phyloP scores from a whole-genome alignment of 2,329 filamentous ascomycete genomes.

The Fusarium guadeloupense region DNA sequence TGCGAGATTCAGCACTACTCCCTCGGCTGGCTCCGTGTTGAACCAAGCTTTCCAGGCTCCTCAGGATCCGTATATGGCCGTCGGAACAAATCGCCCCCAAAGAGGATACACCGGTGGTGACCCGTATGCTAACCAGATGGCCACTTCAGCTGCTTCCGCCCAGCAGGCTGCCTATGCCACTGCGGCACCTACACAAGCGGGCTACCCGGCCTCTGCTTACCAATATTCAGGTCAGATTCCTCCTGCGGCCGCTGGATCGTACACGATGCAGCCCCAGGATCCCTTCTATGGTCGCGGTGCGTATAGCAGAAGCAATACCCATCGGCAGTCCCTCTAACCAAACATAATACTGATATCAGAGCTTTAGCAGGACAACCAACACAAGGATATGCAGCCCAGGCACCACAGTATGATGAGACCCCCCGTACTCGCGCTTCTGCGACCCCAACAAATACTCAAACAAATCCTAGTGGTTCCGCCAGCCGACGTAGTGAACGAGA shows the following conservation, averaged over 20 bases:
- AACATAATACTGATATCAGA: constrained; percentile 57
- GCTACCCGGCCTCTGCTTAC: constrained; percentile 48
- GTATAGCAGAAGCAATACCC: constrained; percentile 53
- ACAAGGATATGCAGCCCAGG: constrained; percentile 55
- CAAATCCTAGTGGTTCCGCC: constrained; percentile 49
- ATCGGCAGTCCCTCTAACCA: constrained; percentile 13
- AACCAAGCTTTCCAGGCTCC: constrained; percentile 45
- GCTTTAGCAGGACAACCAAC: constrained; percentile 58
- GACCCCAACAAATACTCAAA: constrained; percentile 52
- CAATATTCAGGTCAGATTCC: constrained; percentile 51
- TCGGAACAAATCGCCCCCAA: constrained; percentile 49
- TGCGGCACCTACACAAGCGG: constrained; percentile 44
- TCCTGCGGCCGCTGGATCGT: constrained; percentile 45
- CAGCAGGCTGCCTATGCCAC: constrained; percentile 49
- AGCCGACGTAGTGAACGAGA: constrained; percentile 56
- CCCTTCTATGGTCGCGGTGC: constrained; percentile 69
- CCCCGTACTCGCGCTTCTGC: constrained; percentile 52
- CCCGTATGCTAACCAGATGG: constrained; percentile 47
- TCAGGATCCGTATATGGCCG: constrained; percentile 50
- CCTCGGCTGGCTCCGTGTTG: constrained; percentile 45
- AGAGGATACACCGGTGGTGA: constrained; percentile 46
- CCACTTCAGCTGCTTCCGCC: constrained; percentile 43
- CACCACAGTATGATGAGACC: constrained; percentile 62
- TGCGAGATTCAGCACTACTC: constrained; percentile 45
- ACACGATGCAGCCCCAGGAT: constrained; percentile 60